Evolutionary conservation across 805 yeast genomes (phyloP), one percentile per base, ranked within the genome.

Genomic region (Kodamaea jinghongensis): DNA sequence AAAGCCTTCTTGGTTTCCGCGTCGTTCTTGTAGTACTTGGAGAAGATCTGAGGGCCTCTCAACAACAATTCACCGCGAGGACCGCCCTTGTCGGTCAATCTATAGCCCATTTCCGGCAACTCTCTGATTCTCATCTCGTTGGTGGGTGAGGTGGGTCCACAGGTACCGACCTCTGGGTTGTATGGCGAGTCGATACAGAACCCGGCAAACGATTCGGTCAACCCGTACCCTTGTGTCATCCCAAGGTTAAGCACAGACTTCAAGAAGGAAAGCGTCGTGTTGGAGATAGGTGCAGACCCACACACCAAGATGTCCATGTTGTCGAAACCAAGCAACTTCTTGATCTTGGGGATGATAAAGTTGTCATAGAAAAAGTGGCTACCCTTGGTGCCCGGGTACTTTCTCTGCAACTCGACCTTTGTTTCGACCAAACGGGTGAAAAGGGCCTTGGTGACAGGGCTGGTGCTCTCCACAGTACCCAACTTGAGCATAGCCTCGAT

Each of bases 191-290:
- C 44, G 29, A 48, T 15, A 17, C 48, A 43, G 15, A 56, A 40
- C 6, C 61, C 61, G 3, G 57, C 61, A 35, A 53, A 58, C 14
- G 59, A 42, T 42, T 58, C 63, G 7, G 63, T 64, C 44, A 64
- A 51, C 1, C 70, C 70, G 40, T 63, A 64, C n/a, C 65, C 61
- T 36, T 63, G 69, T 9, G 56, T 28, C 14, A 58, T 15, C 1
- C 63, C 63, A 17, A 48, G 31, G 36, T 55, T 54, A 38, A 58
- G 46, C 5, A 52, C 49, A 4, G 60, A 50, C 40, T 53, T 56
- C 41, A 58, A 44, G 43, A 56, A 58, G 34, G 40, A 41, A 30
- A 58, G 47, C 6, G 58, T 47, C 2, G 49, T 42, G 10, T 47
- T 47, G 6, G 55, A 38, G 16, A 58, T 49, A 3, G 63, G 63